Conservation (phyloP, 2,329 filamentous ascomycete species). For the Drechslera avenae region DNA sequence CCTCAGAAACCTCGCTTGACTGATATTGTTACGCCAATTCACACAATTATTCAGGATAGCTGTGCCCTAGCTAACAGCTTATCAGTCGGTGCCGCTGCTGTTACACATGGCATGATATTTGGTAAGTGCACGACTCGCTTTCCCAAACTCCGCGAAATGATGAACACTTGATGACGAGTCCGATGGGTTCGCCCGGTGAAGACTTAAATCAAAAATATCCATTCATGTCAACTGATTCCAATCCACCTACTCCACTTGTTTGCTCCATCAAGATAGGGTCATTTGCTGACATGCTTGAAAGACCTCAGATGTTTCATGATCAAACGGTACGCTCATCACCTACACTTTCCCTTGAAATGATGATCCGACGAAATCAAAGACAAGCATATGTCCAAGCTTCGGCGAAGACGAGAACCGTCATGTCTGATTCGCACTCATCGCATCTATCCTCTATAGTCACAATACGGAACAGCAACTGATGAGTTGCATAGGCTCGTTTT, state of each 20-base stretch:
- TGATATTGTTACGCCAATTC: conserved; percentile 60
- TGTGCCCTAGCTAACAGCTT: conserved; percentile 16
- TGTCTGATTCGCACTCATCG: conserved; percentile 35
- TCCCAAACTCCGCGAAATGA: conserved; percentile 44
- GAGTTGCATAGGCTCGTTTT: conserved; percentile 5
- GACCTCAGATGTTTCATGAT: conserved; percentile 9
- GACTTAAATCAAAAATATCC: conserved; percentile 64
- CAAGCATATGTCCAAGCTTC: conserved; percentile 97
- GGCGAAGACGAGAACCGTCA: conserved; percentile 55
- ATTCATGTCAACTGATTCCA: conserved; percentile 66
- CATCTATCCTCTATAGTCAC: conserved; percentile 6
- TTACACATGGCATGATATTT: too few relatives aligned
- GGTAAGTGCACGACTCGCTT: conserved; percentile 26
- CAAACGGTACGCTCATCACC: conserved; percentile 25
- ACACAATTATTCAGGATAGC: not conserved
- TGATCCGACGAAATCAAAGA: conserved; percentile 81
- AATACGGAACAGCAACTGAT: conserved; percentile 12
- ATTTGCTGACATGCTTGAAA: conserved; percentile 12
- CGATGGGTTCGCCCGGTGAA: conserved; percentile 73
- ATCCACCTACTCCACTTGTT: not conserved
- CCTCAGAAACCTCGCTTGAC: conserved; percentile 99
- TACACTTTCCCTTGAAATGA: conserved; percentile 59
- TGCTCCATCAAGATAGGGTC: conserved; percentile 2
- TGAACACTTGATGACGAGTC: conserved; percentile 74
- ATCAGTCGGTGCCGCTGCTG: not conserved